Evolutionary conservation across 1,139 yeast genomes (phyloP).

Genomic region (Saccharomyces hybrid): DNA sequence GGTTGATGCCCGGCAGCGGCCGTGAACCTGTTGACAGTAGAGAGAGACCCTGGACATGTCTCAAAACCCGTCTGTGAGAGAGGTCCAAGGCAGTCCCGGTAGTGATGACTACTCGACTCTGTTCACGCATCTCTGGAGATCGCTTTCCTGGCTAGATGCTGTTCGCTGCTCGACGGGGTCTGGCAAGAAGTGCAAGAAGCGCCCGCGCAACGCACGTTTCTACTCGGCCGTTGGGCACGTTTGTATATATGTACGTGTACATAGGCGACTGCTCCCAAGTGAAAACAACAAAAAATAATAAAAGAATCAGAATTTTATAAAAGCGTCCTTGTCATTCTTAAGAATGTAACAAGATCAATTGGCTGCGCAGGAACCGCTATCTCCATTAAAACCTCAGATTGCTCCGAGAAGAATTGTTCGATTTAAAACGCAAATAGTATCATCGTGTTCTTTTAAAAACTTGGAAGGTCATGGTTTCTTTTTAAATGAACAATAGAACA

Average conservation of each 20-base stretch:
- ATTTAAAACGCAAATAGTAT: conserved; percentile 29
- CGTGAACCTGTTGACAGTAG: neutral
- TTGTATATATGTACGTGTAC: neutral
- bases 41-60: neutral
- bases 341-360: conserved; percentile 33
- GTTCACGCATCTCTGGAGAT: neutral
- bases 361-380: conserved; percentile 33
- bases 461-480: conserved; percentile 32
- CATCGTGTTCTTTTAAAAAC: conserved; percentile 34
- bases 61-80: neutral
- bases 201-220: too few species aligned
- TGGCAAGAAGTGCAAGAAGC: too few species aligned
- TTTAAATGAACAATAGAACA: conserved; percentile 8
- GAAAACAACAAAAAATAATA: conserved; percentile 1
- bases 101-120: neutral
- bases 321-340: conserved; percentile 29
- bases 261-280: neutral
- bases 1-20: neutral
- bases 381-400: conserved; percentile 32
- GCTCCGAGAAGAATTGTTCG: conserved; percentile 32
- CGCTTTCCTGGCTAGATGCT: too few species aligned
- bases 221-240: too few species aligned
- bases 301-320: conserved; percentile 34
- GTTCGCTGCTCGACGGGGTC: too few species aligned
- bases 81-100: neutral